phyloP scores from a whole-genome alignment of 2,329 filamentous ascomycete species.

The Sporothrix pallida region DNA sequence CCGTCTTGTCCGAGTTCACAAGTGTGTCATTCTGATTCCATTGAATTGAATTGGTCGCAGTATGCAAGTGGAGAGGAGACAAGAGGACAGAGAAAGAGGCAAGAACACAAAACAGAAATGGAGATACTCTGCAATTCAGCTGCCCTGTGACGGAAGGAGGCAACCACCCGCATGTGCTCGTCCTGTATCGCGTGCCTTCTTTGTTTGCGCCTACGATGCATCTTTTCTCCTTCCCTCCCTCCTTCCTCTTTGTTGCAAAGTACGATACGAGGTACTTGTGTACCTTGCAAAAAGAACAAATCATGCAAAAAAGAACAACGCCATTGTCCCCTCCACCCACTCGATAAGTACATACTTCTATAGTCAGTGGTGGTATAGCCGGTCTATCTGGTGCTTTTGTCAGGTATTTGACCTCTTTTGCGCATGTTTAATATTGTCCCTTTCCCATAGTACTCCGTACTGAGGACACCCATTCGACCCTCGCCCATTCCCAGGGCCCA shows the following conservation, averaged over 20 bases:
- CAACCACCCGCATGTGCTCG: neutral
- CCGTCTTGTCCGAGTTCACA: too few species aligned
- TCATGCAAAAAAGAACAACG: neutral
- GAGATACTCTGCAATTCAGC: neutral
- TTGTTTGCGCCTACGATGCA: neutral
- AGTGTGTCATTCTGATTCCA: neutral
- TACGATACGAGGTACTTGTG: neutral
- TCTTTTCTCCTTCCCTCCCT: neutral
- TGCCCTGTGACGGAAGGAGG: neutral
- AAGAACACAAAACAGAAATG: too few species aligned
- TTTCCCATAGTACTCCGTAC: too few species aligned
- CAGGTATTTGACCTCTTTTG: too few species aligned
- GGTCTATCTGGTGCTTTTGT: neutral
- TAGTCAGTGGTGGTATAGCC: too few species aligned
- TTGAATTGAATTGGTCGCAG: conserved; percentile 1
- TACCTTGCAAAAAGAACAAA: neutral
- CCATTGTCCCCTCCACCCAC: neutral
- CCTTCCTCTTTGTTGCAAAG: conserved; percentile 18
- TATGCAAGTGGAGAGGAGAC: neutral
- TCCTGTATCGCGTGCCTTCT: neutral
- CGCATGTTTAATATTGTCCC: too few species aligned
- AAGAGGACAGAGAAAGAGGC: too few species aligned
- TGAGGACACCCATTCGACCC: too few species aligned
- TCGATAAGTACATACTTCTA: neutral
- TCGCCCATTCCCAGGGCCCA: neutral